Evolutionary conservation across 2,329 filamentous ascomycete species (phyloP).

Genomic region (Elsinoe ampelina): DNA sequence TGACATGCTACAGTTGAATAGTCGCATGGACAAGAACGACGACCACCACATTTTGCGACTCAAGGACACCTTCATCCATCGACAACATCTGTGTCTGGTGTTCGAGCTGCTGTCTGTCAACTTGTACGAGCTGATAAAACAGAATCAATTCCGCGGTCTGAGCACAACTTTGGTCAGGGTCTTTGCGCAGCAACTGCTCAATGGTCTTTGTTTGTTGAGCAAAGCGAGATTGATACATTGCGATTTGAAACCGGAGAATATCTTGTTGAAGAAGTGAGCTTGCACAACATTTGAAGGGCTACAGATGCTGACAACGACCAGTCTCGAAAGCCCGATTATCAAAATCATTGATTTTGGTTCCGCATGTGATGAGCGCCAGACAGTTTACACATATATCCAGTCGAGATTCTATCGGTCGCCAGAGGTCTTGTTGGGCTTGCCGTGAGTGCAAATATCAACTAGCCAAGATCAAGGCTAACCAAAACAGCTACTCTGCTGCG

Average conservation of each 20-base stretch:
- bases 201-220: constrained; percentile 82
- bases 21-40: constrained; percentile 97
- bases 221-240: constrained; percentile 97
- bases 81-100: constrained; percentile 91
- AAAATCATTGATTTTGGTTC: constrained; percentile 99
- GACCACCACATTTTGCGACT: constrained; percentile 90
- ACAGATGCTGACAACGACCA: constrained; percentile 23
- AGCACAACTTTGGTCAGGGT: constrained; percentile 95
- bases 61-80: constrained; percentile 96
- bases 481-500: constrained; percentile 71
- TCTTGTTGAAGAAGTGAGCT: constrained; percentile 78
- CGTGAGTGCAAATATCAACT: constrained; percentile 37
- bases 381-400: constrained; percentile 98
- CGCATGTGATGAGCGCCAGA: constrained; percentile 94
- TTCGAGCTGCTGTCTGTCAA: constrained; percentile 97
- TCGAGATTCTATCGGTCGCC: constrained; percentile 96
- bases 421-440: constrained; percentile 87
- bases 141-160: constrained; percentile 95
- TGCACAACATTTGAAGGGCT: background rate
- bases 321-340: constrained; percentile 94
- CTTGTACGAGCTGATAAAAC: constrained; percentile 96
- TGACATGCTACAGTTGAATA: constrained; percentile 64
- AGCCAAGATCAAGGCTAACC: constrained; percentile 15
- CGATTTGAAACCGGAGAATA: constrained; percentile 97
- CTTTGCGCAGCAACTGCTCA: constrained; percentile 92